phyloP scores from a whole-genome alignment of 257 asterid species.

The Leptodermis oblonga region DNA sequence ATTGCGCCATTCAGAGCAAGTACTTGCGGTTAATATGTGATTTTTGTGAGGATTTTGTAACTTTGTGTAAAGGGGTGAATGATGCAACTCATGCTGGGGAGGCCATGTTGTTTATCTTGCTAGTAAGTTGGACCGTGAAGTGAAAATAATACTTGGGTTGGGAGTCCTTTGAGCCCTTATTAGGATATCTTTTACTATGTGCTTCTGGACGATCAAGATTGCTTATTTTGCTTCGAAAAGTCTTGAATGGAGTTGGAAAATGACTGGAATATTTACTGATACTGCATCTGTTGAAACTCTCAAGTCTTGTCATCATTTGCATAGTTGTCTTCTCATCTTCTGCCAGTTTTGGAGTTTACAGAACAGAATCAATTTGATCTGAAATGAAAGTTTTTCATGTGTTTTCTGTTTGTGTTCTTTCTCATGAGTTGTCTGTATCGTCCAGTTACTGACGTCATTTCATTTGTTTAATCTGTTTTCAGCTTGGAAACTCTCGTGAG shows the following conservation, averaged over 20 bases:
- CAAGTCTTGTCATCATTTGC: background rate
- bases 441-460: background rate
- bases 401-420: background rate
- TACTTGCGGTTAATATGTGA: background rate
- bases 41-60: background rate
- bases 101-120: background rate
- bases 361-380: background rate
- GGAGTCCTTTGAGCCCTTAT: too few relatives aligned
- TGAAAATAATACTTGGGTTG: background rate
- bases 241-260: background rate
- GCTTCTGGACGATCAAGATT: background rate
- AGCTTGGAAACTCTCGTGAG: slow-evolving; percentile 62
- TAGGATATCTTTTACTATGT: background rate
- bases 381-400: background rate
- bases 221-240: background rate
- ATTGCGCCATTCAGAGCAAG: background rate
- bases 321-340: too few relatives aligned
- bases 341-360: too few relatives aligned
- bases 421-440: too few relatives aligned
- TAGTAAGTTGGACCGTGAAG: background rate
- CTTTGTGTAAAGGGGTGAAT: background rate
- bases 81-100: background rate
- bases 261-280: background rate
- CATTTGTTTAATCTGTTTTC: slow-evolving; percentile 13
- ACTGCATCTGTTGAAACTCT: background rate